Evolutionary conservation across 441 rosid genomes (phyloP), one percentile per base, ranked within the genome.

Genomic region (Jatropha multifida): DNA sequence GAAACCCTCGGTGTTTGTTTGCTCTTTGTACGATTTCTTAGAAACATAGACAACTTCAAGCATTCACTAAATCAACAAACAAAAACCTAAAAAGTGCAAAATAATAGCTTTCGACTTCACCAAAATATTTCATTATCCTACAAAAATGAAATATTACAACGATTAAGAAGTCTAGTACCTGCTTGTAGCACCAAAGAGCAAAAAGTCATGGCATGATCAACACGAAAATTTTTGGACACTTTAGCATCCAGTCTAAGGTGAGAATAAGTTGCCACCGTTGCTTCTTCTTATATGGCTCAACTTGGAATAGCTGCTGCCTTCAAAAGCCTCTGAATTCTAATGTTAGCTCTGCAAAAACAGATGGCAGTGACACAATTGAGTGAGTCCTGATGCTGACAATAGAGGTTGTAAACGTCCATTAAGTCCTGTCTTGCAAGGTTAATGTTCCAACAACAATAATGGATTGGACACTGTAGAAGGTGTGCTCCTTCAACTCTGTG

Each of bases 121-220:
- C 9, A 59, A 10, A 10, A 26, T 59, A 3, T 20, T 59, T 23
- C 9, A 26, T 59, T 23, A 23, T 0, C 63, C 37, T 8, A 23
- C 13, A 59, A 59, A 58, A 58, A 58, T 20, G 14, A 17, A 49
- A 68, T 12, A 3, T 51, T 1, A 68, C 13, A 3, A 49, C 27
- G 42, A 27, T 26, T 15, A 15, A 27, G 23, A 20, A 68, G 11
- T 37, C 20, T 46, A 49, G 51, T 15, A 88, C 97, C 92, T 86
- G 98, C 48, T 86, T 86, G 78, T 81, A 89, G 96, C 94, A 76
- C 86, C 97, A 26, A 90, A 77, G 74, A 86, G 92, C 94, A 91
- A 75, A 91, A 94, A 56, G 94, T 88, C 98, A 92, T 91, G 77
- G 94, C 92, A 65, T 90, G 94, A 83, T 89, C 97, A 61, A 90